Evolutionary conservation across 2,329 filamentous ascomycete species (phyloP).

Genomic region (Neofusicoccum kwambonambiense): DNA sequence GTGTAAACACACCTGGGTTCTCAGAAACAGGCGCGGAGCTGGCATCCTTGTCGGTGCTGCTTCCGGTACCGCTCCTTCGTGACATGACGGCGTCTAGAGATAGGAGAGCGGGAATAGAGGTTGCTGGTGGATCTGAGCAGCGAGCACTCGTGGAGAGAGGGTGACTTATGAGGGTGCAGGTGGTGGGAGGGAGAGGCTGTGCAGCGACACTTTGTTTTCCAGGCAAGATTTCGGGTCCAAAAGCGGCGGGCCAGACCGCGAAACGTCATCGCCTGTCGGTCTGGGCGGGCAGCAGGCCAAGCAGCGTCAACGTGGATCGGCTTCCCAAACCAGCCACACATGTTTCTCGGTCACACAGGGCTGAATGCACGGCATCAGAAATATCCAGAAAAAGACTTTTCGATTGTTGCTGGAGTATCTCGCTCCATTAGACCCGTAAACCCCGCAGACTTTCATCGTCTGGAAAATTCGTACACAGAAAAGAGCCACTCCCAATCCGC

Average conservation of each 20-base stretch:
- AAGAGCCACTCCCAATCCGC: slow-evolving; percentile 18
- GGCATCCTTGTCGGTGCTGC: slow-evolving; percentile 49
- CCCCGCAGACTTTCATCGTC: slow-evolving; percentile 14
- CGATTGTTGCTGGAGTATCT: slow-evolving; percentile 7
- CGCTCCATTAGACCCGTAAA: slow-evolving; percentile 9
- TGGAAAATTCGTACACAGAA: slow-evolving; percentile 17
- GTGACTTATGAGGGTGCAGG: background rate
- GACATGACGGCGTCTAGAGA: slow-evolving; percentile 53
- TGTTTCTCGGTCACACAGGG: slow-evolving; percentile 5
- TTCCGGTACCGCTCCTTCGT: slow-evolving; percentile 57
- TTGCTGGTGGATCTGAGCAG: background rate
- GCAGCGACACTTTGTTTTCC: slow-evolving; percentile 19
- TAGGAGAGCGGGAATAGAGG: background rate
- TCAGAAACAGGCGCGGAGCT: slow-evolving; percentile 46
- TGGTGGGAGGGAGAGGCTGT: slow-evolving; percentile 14
- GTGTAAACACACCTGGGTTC: slow-evolving; percentile 20
- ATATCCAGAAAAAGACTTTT: background rate
- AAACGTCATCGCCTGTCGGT: slow-evolving; percentile 13
- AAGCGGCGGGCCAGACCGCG: slow-evolving; percentile 14
- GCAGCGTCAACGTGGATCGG: slow-evolving; percentile 12
- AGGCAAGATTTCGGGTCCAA: slow-evolving; percentile 16
- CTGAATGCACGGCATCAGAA: background rate
- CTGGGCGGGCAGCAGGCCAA: background rate
- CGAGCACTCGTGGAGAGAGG: background rate
- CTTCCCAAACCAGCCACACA: slow-evolving; percentile 3